Percentiles rank a stretch among this genome's conserved stretches.
Conservation (phyloP, 148 eudicot species). For the Euryodendron excelsum region DNA sequence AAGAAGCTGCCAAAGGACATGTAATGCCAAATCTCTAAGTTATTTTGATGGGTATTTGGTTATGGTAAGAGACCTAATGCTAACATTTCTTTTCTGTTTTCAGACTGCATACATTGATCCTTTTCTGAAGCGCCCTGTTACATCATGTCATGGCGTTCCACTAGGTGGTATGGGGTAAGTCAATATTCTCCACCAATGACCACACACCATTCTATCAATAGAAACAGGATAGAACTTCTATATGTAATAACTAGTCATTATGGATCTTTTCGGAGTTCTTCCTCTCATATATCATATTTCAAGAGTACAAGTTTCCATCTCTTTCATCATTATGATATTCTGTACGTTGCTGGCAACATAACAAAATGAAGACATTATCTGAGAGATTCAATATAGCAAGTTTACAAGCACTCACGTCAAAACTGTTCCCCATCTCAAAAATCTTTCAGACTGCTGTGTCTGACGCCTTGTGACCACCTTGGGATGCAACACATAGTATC, state of each 20-base stretch:
- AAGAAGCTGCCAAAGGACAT: conserved; percentile 65
- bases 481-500: not conserved
- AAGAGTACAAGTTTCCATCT: no score
- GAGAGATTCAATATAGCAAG: not conserved
- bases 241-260: not conserved
- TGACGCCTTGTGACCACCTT: not conserved
- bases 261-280: not conserved
- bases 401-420: not conserved
- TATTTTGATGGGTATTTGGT: conserved; percentile 5
- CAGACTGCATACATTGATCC: conserved; percentile 76
- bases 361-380: not conserved
- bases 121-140: conserved; percentile 49
- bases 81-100: conserved; percentile 15
- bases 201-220: not conserved
- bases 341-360: not conserved
- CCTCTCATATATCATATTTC: not conserved
- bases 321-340: not conserved
- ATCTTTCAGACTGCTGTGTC: not conserved
- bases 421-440: not conserved
- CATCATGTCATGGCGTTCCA: conserved; percentile 89
- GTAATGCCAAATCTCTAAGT: conserved; percentile 28
- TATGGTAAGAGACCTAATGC: not conserved
- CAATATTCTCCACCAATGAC: conserved; percentile 9
- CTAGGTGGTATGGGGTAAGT: conserved; percentile 94
- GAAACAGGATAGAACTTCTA: not conserved